Conservation (phyloP, 352 stramenopile genomes). For the Globisporangium solare region DNA sequence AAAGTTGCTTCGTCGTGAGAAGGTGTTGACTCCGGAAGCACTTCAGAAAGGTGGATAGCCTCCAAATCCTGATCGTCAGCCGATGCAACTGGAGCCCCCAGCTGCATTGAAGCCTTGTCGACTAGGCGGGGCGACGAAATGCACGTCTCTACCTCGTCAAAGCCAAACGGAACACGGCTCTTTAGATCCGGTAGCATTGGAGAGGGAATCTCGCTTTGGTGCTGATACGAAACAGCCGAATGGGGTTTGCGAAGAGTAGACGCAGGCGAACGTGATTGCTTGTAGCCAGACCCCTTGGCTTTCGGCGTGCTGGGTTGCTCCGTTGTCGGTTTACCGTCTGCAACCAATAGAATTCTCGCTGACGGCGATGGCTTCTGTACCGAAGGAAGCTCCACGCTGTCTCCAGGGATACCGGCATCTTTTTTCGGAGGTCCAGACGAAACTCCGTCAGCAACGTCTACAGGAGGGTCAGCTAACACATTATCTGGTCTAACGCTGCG, state of each 20-base stretch:
- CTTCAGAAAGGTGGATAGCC: slow-evolving; percentile 4
- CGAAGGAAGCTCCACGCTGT: slow-evolving; percentile 3
- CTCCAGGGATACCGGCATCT: background rate
- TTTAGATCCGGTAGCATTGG: slow-evolving; percentile 19
- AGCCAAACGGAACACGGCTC: slow-evolving; percentile 20
- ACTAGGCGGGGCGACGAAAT: slow-evolving; percentile 2
- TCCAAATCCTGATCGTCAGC: slow-evolving; percentile 5
- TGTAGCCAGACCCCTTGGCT: slow-evolving; percentile 11
- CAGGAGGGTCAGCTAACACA: background rate
- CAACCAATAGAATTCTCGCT: background rate
- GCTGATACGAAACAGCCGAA: background rate
- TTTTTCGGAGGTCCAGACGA: background rate
- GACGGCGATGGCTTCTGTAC: slow-evolving; percentile 6
- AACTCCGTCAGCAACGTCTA: background rate
- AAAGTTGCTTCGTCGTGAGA: background rate
- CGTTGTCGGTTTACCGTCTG: slow-evolving; percentile 6
- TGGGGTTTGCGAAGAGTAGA: slow-evolving; percentile 2
- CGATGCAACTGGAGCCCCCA: background rate
- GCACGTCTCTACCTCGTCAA: slow-evolving; percentile 13
- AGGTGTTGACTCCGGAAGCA: background rate
- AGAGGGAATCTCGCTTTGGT: background rate
- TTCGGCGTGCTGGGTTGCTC: slow-evolving; percentile 4
- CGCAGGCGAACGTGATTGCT: slow-evolving; percentile 3
- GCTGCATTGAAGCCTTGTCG: slow-evolving; percentile 9
- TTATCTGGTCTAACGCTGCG: slow-evolving; percentile 8